Conservation (phyloP, 768 basidiomycete genomes). For the Xanthoconium purpureum region DNA sequence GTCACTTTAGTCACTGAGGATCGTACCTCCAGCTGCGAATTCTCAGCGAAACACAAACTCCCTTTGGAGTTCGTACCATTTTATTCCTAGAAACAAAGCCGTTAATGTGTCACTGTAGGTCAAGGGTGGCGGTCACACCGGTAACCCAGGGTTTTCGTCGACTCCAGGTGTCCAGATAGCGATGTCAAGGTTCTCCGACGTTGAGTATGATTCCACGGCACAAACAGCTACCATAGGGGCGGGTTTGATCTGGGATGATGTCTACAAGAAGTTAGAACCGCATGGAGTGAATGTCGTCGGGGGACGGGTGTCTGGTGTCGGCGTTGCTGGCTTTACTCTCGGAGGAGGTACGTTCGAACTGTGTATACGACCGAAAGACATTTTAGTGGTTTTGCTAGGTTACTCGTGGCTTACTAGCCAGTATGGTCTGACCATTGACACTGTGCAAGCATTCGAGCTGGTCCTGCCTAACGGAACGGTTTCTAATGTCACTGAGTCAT, state of each 20-base stretch:
- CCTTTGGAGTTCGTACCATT: conserved; percentile 21
- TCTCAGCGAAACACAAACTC: conserved; percentile 42
- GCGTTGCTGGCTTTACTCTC: conserved; percentile 55
- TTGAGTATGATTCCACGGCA: conserved; percentile 36
- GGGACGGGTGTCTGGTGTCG: conserved; percentile 51
- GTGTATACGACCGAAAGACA: background rate
- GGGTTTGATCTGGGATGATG: conserved; percentile 61
- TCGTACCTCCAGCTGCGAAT: conserved; percentile 5
- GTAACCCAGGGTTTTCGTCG: conserved; percentile 57
- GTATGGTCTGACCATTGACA: conserved; percentile 57
- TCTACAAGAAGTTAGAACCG: conserved; percentile 49
- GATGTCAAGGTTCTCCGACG: conserved; percentile 46
- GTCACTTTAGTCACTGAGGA: background rate
- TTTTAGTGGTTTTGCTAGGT: background rate
- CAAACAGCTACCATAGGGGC: conserved; percentile 41
- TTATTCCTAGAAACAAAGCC: background rate
- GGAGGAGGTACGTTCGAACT: conserved; percentile 45
- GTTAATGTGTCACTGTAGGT: conserved; percentile 35
- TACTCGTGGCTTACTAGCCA: conserved; percentile 55
- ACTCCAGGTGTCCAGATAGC: conserved; percentile 56
- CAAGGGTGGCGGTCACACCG: conserved; percentile 58
- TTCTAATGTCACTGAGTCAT: conserved; percentile 30
- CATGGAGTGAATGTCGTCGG: conserved; percentile 55
- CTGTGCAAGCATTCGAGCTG: conserved; percentile 50
- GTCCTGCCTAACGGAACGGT: conserved; percentile 47